Evolutionary conservation across 345 rosid genomes (phyloP).

Genomic region (Barbarea vulgaris): DNA sequence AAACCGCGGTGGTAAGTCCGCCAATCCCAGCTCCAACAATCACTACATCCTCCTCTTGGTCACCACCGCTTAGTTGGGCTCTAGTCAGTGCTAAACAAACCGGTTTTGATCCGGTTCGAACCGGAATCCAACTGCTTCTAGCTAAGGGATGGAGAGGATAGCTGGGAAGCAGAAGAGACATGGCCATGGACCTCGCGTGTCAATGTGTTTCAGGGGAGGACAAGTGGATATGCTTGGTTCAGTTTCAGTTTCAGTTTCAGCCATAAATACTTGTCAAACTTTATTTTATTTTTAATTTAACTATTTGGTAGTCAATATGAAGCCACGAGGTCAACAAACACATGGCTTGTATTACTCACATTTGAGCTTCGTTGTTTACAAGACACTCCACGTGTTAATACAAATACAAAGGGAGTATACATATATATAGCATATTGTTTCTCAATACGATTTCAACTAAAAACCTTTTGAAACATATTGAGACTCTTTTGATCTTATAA

Average conservation of each 20-base stretch:
- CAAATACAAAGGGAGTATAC: constrained; percentile 6
- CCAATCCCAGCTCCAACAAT: constrained; percentile 88
- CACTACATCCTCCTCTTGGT: constrained; percentile 59
- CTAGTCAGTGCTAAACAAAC: constrained; percentile 23
- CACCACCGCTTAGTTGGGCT: constrained; percentile 40
- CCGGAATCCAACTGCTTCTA: constrained; percentile 25
- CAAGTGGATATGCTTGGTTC: constrained; percentile 1
- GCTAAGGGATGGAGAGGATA: constrained; percentile 32
- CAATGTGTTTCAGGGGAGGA: background rate
- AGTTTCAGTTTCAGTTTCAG: background rate
- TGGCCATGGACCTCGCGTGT: constrained; percentile 33
- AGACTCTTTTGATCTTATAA: constrained; percentile 18
- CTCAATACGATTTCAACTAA: constrained; percentile 35
- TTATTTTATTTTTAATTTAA: background rate
- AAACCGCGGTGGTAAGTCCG: constrained; percentile 87
- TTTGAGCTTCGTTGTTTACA: constrained; percentile 8
- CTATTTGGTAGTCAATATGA: background rate
- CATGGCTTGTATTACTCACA: background rate
- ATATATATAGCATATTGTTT: background rate
- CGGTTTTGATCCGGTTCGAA: constrained; percentile 42
- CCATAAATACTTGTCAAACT: background rate
- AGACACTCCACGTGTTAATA: background rate
- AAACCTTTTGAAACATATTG: constrained; percentile 25
- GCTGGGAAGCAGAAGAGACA: constrained; percentile 44
- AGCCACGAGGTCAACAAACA: constrained; percentile 26